Conservation (phyloP, 176 grass and related monocot species). For the Phoenix roebelenii region DNA sequence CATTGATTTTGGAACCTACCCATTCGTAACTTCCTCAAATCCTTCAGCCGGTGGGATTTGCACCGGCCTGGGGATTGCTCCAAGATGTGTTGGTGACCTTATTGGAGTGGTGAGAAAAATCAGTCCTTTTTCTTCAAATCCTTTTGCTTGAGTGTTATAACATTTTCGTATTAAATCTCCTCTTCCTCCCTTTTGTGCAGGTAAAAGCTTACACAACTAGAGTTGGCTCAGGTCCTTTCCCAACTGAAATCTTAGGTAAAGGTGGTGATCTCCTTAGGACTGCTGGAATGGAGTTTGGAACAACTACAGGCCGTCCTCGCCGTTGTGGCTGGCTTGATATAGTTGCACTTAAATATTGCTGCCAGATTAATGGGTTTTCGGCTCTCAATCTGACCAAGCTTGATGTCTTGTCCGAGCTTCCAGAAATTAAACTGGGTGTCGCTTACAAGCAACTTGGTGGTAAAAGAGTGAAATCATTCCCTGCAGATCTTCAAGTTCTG, state of each 20-base stretch:
- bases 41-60: constrained; percentile 94
- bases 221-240: constrained; percentile 87
- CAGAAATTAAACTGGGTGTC: constrained; percentile 65
- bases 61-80: constrained; percentile 78
- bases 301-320: constrained; percentile 72
- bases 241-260: constrained; percentile 69
- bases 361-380: constrained; percentile 84
- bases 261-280: constrained; percentile 52
- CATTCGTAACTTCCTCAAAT: constrained; percentile 87
- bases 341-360: constrained; percentile 69
- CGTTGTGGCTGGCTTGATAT: constrained; percentile 95
- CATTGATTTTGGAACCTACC: constrained; percentile 96
- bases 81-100: constrained; percentile 66
- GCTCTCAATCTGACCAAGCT: constrained; percentile 89
- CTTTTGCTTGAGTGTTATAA: neutral
- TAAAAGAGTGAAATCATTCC: constrained; percentile 46
- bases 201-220: constrained; percentile 96
- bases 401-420: constrained; percentile 63
- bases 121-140: neutral
- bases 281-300: constrained; percentile 87
- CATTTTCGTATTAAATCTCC: too few species aligned
- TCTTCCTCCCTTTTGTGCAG: constrained; percentile 16
- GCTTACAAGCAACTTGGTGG: constrained; percentile 42
- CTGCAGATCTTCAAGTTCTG: constrained; percentile 47
- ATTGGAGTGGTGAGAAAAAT: constrained; percentile 69